Conservation (phyloP, 345 rosid species). For the Litchi chinensis region DNA sequence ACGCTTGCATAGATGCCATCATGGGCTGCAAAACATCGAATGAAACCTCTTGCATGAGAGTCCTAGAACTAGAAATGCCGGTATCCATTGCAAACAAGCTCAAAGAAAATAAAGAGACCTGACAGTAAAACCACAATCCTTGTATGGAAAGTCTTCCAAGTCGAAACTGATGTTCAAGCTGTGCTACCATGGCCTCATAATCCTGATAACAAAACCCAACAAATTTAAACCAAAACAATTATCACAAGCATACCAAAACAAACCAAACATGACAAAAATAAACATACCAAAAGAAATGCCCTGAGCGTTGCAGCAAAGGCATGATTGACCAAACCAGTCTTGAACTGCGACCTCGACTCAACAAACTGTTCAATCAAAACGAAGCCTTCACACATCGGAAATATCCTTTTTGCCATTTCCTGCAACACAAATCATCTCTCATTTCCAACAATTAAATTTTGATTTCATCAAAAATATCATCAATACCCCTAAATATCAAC, state of each 20-base stretch:
- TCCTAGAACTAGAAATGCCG: conserved; percentile 8
- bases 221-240: background rate
- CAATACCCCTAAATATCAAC: background rate
- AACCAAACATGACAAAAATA: conserved; percentile 23
- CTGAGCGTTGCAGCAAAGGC: conserved; percentile 97
- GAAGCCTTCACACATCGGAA: conserved; percentile 85
- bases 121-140: conserved; percentile 99
- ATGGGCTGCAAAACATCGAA: conserved; percentile 60
- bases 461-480: background rate
- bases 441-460: background rate
- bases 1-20: conserved; percentile 91
- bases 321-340: conserved; percentile 92
- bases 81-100: conserved; percentile 21
- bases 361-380: conserved; percentile 87
- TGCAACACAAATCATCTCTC: conserved; percentile 34
- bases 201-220: conserved; percentile 52
- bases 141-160: conserved; percentile 94
- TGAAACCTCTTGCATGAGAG: conserved; percentile 24
- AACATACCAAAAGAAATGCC: conserved; percentile 86
- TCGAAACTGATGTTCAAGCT: conserved; percentile 96
- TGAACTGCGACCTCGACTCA: conserved; percentile 95
- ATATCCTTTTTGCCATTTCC: conserved; percentile 85
- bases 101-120: conserved; percentile 47
- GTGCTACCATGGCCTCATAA: conserved; percentile 93
- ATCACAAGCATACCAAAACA: background rate